Percentiles rank a stretch among this genome's conserved stretches.
Conservation (phyloP, 768 basidiomycete genomes). For the Serendipita vermifera region DNA sequence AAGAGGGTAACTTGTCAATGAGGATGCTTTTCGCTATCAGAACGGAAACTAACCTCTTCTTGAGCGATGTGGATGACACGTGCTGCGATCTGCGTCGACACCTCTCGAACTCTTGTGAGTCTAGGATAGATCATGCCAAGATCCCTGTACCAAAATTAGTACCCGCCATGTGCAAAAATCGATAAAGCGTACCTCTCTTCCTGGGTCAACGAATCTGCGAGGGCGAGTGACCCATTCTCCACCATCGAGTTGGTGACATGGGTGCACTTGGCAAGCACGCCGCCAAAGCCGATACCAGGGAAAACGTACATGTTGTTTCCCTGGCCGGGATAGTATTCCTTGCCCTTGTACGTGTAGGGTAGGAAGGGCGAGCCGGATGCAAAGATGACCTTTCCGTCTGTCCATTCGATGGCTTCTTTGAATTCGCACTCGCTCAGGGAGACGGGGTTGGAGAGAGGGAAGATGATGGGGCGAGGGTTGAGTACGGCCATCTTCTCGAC, state of each 20-base stretch:
- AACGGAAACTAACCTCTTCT: slow-evolving; percentile 38
- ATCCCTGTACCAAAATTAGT: background rate
- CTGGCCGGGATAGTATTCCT: slow-evolving; percentile 62
- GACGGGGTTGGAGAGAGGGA: slow-evolving; percentile 85
- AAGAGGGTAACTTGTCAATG: slow-evolving; percentile 14
- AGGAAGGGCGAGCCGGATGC: slow-evolving; percentile 84
- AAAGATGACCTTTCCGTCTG: slow-evolving; percentile 66
- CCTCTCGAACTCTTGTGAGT: slow-evolving; percentile 73
- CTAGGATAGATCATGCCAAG: slow-evolving; percentile 67
- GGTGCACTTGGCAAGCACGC: slow-evolving; percentile 54
- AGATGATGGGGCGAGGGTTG: slow-evolving; percentile 78
- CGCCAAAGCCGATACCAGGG: slow-evolving; percentile 66
- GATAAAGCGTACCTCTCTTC: slow-evolving; percentile 42
- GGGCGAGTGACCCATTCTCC: slow-evolving; percentile 70
- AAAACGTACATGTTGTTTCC: slow-evolving; percentile 93
- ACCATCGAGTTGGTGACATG: slow-evolving; percentile 79
- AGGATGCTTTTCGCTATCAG: slow-evolving; percentile 1
- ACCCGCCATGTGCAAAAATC: background rate
- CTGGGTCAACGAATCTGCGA: slow-evolving; percentile 55
- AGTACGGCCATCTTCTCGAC: slow-evolving; percentile 64
- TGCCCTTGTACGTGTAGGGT: slow-evolving; percentile 41
- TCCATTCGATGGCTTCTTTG: slow-evolving; percentile 55
- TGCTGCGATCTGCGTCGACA: slow-evolving; percentile 60
- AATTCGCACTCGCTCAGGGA: slow-evolving; percentile 72
- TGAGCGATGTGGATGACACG: slow-evolving; percentile 73